Percentiles rank a stretch among this genome's conserved stretches.
Conservation (phyloP, 768 basidiomycete genomes). For the Boletus insuetus region DNA sequence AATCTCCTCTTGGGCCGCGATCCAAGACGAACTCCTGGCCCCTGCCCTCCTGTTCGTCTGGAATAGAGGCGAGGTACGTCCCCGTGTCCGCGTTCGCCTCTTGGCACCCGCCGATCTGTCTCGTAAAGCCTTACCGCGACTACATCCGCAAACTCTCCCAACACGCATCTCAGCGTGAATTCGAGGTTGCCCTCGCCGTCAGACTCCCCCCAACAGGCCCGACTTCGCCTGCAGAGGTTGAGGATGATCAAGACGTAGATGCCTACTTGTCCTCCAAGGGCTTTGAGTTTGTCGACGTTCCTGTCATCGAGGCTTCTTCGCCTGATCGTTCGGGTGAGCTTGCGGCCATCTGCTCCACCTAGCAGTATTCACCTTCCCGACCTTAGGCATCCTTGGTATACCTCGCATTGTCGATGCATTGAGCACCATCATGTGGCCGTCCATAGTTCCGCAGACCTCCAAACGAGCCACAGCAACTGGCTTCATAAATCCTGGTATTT, state of each 20-base stretch:
- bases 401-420: slow-evolving; percentile 75
- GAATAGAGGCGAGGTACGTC: slow-evolving; percentile 60
- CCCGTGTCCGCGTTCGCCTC: not conserved
- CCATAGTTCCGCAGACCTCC: slow-evolving; percentile 44
- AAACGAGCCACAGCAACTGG: not conserved
- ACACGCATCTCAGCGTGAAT: slow-evolving; percentile 49
- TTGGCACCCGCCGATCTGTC: slow-evolving; percentile 2
- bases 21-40: slow-evolving; percentile 36
- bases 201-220: slow-evolving; percentile 37
- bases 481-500: not conserved
- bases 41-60: slow-evolving; percentile 79
- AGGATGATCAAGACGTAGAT: slow-evolving; percentile 59
- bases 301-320: slow-evolving; percentile 3
- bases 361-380: not conserved
- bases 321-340: slow-evolving; percentile 19
- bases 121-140: slow-evolving; percentile 53
- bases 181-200: slow-evolving; percentile 73
- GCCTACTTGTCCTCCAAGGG: slow-evolving; percentile 64
- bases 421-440: slow-evolving; percentile 88
- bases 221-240: slow-evolving; percentile 26
- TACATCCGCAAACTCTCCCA: slow-evolving; percentile 49
- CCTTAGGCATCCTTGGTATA: slow-evolving; percentile 50
- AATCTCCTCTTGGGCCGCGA: slow-evolving; percentile 41
- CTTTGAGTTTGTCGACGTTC: slow-evolving; percentile 71
- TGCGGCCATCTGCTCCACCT: not conserved